A percentile compares a stretch with the other conserved stretches of the same genome.
Conservation (phyloP, 202 grass and related monocot genomes). For the Zizania palustris region DNA sequence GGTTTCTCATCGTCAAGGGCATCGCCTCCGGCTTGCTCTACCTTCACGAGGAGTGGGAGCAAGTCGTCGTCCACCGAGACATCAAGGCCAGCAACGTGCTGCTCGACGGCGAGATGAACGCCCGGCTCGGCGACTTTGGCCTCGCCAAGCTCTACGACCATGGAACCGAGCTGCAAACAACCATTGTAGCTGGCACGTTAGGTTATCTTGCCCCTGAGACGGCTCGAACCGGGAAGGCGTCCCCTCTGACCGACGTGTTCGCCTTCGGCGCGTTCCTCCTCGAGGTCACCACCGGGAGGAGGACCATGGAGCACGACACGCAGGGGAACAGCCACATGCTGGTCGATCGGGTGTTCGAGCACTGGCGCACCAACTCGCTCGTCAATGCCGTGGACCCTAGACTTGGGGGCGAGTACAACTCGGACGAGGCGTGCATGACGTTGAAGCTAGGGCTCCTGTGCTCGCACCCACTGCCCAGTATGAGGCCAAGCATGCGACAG, state of each 20-base stretch:
- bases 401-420: slow-evolving; percentile 19
- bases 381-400: slow-evolving; percentile 32
- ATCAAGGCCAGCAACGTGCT: slow-evolving; percentile 59
- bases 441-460: slow-evolving; percentile 49
- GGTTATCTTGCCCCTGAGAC: slow-evolving; percentile 57
- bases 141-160: slow-evolving; percentile 53
- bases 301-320: slow-evolving; percentile 27
- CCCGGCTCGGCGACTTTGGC: slow-evolving; percentile 52
- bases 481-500: slow-evolving; percentile 45
- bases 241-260: slow-evolving; percentile 38
- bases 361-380: slow-evolving; percentile 29
- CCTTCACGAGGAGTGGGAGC: slow-evolving; percentile 61
- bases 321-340: slow-evolving; percentile 16
- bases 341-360: slow-evolving; percentile 37
- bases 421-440: slow-evolving; percentile 34
- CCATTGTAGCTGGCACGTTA: slow-evolving; percentile 39
- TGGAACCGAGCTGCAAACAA: slow-evolving; percentile 49
- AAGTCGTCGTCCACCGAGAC: slow-evolving; percentile 60
- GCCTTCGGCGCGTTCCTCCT: slow-evolving; percentile 17
- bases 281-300: slow-evolving; percentile 45
- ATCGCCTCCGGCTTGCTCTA: slow-evolving; percentile 53
- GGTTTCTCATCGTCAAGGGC: slow-evolving; percentile 48
- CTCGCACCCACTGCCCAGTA: slow-evolving; percentile 39
- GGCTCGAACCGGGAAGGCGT: slow-evolving; percentile 40
- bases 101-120: slow-evolving; percentile 46